Conservation (phyloP, 257 asterid species). For the Nicotiana tabacum region DNA sequence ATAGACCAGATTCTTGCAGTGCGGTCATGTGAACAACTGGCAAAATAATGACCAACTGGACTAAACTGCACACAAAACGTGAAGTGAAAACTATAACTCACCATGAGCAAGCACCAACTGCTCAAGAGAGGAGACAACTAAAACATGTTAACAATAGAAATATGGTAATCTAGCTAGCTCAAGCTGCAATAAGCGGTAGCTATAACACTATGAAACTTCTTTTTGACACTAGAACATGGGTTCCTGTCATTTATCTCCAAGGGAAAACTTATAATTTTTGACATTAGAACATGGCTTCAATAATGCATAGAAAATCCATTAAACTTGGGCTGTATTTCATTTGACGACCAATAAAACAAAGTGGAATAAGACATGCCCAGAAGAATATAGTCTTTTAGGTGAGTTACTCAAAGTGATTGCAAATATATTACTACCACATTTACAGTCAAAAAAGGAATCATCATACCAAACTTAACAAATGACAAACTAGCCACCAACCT, state of each 20-base stretch:
- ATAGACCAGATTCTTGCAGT: constrained; percentile 96
- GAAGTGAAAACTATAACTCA: not conserved
- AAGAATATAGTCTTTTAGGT: not conserved
- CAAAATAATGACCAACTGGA: constrained; percentile 95
- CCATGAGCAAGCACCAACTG: not conserved
- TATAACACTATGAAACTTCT: not conserved
- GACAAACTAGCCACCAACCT: constrained; percentile 38
- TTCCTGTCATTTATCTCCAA: not conserved
- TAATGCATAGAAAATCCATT: not conserved
- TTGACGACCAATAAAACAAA: not conserved
- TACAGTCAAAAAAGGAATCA: constrained; percentile 3
- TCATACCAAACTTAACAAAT: not conserved
- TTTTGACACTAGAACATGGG: not conserved
- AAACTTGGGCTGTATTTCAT: not conserved
- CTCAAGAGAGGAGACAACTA: not conserved
- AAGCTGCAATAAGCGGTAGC: not conserved
- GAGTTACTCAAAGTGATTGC: not conserved
- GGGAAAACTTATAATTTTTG: not conserved
- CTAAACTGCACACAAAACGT: constrained; percentile 67
- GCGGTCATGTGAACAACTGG: constrained; percentile 98
- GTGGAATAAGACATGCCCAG: not conserved
- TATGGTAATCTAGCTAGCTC: not conserved
- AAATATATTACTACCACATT: not conserved
- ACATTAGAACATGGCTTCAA: no score
- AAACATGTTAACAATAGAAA: not conserved